Conservation (phyloP, 2,329 filamentous ascomycete genomes). For the Ophiosphaerella narmari region DNA sequence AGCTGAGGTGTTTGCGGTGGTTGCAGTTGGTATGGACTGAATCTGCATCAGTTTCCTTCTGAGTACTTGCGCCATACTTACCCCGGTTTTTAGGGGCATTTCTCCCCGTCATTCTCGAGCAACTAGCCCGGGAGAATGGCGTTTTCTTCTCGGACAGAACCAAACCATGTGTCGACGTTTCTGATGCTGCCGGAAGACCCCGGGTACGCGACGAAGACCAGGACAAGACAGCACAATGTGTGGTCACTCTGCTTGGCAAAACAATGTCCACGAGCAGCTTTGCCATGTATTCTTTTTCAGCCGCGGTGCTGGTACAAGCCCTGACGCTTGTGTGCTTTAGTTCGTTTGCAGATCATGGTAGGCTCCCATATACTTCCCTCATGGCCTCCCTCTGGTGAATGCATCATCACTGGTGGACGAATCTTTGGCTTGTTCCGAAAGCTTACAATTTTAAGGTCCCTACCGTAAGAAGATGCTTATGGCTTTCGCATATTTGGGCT, state of each 20-base stretch:
- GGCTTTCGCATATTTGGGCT: slow-evolving; percentile 77
- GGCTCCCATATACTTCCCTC: slow-evolving; percentile 25
- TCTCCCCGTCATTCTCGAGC: slow-evolving; percentile 88
- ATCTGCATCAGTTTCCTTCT: no score
- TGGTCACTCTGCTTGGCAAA: slow-evolving; percentile 76
- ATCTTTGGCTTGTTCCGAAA: not conserved
- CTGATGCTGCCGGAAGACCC: slow-evolving; percentile 28
- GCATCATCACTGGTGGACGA: no score
- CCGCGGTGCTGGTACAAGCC: slow-evolving; percentile 84
- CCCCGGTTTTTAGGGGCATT: slow-evolving; percentile 69
- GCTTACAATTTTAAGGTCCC: slow-evolving; percentile 35
- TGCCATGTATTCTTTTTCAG: slow-evolving; percentile 92
- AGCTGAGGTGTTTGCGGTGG: slow-evolving; percentile 90
- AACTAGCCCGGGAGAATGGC: slow-evolving; percentile 85
- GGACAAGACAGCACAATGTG: slow-evolving; percentile 62
- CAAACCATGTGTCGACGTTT: slow-evolving; percentile 71
- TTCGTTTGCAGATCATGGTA: slow-evolving; percentile 89
- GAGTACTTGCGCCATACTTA: no score
- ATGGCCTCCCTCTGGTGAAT: not conserved
- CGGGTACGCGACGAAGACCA: slow-evolving; percentile 14
- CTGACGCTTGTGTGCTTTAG: slow-evolving; percentile 91
- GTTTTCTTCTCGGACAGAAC: slow-evolving; percentile 76
- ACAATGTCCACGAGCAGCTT: slow-evolving; percentile 92
- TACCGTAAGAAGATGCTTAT: slow-evolving; percentile 87
- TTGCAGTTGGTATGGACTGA: slow-evolving; percentile 68